Percentiles rank a stretch among this genome's conserved stretches.
phyloP scores from a whole-genome alignment of 208 protist species.

The Wallacemonas sp. region DNA sequence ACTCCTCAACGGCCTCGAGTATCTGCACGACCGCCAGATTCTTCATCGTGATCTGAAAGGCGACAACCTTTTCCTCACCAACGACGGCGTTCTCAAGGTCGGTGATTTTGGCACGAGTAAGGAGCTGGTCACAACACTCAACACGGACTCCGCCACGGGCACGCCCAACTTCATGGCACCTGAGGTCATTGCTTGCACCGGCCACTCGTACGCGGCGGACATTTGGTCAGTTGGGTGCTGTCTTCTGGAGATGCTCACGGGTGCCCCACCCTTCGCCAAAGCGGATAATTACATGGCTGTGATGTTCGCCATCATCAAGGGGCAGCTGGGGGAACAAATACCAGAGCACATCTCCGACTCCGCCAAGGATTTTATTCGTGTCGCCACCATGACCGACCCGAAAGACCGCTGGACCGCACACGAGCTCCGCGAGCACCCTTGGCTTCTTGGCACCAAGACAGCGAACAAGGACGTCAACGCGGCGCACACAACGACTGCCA shows the following conservation, averaged over 20 bases:
- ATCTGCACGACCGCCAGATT: conserved; percentile 85
- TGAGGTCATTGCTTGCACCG: conserved; percentile 89
- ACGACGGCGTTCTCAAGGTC: conserved; percentile 77
- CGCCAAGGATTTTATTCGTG: conserved; percentile 74
- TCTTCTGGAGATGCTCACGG: conserved; percentile 91
- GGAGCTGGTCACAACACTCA: conserved; percentile 78
- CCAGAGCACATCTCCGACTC: conserved; percentile 56
- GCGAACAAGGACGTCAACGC: background rate
- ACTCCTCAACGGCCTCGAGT: conserved; percentile 84
- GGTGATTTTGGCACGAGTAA: conserved; percentile 92
- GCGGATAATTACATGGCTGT: conserved; percentile 90
- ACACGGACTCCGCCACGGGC: conserved; percentile 85
- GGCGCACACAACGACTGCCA: background rate
- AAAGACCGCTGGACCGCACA: conserved; percentile 64
- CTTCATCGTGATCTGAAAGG: conserved; percentile 93
- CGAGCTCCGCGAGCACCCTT: conserved; percentile 73
- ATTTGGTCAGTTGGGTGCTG: conserved; percentile 93
- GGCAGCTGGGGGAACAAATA: conserved; percentile 68
- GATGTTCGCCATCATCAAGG: conserved; percentile 90
- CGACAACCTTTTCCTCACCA: conserved; percentile 90
- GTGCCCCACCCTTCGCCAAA: conserved; percentile 77
- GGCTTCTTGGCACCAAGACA: conserved; percentile 35
- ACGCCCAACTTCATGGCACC: conserved; percentile 95
- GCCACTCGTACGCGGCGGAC: conserved; percentile 88
- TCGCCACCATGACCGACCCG: conserved; percentile 62